phyloP scores from a whole-genome alignment of 2,329 filamentous ascomycete genomes.

The Tolypocladium paradoxum region DNA sequence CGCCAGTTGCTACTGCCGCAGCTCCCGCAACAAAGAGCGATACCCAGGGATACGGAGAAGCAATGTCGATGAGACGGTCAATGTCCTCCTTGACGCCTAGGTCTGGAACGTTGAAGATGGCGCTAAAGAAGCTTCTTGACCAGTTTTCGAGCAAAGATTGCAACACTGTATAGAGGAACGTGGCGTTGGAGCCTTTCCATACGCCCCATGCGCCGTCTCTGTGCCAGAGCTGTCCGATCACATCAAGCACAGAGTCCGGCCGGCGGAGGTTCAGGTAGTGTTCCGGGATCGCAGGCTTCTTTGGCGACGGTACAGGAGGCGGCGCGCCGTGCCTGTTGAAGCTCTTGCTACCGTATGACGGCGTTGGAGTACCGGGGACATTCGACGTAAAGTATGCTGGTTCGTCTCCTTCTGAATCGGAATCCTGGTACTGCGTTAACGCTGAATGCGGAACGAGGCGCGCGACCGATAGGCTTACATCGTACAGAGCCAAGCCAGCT shows the following conservation, averaged over 20 bases:
- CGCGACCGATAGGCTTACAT: slow-evolving; percentile 15
- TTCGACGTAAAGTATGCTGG: slow-evolving; percentile 74
- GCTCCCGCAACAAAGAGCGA: slow-evolving; percentile 63
- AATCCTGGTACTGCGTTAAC: slow-evolving; percentile 31
- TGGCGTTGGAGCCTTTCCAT: slow-evolving; percentile 89
- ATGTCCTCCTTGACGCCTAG: slow-evolving; percentile 64
- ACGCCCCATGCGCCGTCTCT: slow-evolving; percentile 85
- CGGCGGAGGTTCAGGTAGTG: slow-evolving; percentile 63
- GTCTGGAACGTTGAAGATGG: slow-evolving; percentile 82
- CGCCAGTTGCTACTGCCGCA: slow-evolving; percentile 59
- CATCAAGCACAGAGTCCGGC: slow-evolving; percentile 73
- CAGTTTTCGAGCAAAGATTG: slow-evolving; percentile 85
- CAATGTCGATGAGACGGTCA: slow-evolving; percentile 61
- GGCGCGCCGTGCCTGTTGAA: slow-evolving; percentile 18
- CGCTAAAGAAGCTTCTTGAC: slow-evolving; percentile 81
- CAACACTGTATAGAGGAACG: slow-evolving; percentile 82
- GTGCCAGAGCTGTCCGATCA: slow-evolving; percentile 77
- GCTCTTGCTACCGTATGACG: slow-evolving; percentile 21
- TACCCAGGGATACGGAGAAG: slow-evolving; percentile 70
- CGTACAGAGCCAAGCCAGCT: slow-evolving; percentile 20
- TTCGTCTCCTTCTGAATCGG: slow-evolving; percentile 65
- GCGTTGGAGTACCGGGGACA: slow-evolving; percentile 42
- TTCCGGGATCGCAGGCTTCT: slow-evolving; percentile 22
- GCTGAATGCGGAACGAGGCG: neutral
- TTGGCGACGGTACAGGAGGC: slow-evolving; percentile 18